phyloP scores from a whole-genome alignment of 768 basidiomycete genomes.

The Scleroderma citrinum region DNA sequence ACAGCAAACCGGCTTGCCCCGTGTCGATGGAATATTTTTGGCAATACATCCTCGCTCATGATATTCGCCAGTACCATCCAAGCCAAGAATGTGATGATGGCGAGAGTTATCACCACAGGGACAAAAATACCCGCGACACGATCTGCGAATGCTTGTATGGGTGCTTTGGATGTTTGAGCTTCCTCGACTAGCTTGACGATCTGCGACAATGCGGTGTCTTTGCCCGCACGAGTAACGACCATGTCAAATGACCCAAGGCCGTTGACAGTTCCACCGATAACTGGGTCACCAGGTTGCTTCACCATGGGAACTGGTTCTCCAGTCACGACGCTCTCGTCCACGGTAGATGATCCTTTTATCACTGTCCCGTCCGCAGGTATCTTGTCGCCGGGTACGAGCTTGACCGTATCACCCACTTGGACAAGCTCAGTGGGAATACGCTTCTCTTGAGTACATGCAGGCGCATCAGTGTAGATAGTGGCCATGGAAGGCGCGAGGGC shows the following conservation, averaged over 20 bases:
- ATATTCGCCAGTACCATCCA: slow-evolving; percentile 77
- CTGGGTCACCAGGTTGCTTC: slow-evolving; percentile 77
- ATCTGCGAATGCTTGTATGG: slow-evolving; percentile 96
- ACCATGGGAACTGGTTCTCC: slow-evolving; percentile 88
- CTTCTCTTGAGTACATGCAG: slow-evolving; percentile 77
- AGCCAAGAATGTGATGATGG: slow-evolving; percentile 68
- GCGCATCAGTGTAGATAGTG: slow-evolving; percentile 86
- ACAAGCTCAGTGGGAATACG: slow-evolving; percentile 91
- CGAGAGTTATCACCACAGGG: slow-evolving; percentile 81
- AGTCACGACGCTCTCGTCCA: slow-evolving; percentile 96
- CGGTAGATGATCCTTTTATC: slow-evolving; percentile 73
- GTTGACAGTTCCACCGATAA: slow-evolving; percentile 97
- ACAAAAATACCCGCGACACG: slow-evolving; percentile 93
- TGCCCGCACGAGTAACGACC: slow-evolving; percentile 90
- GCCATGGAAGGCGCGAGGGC: slow-evolving; percentile 92
- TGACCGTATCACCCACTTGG: slow-evolving; percentile 88
- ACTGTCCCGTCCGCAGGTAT: slow-evolving; percentile 94
- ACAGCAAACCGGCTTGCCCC: slow-evolving; percentile 85
- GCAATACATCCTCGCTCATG: slow-evolving; percentile 53
- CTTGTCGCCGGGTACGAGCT: slow-evolving; percentile 94
- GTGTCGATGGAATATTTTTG: slow-evolving; percentile 77
- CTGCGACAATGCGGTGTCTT: slow-evolving; percentile 93
- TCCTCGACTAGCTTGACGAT: slow-evolving; percentile 97
- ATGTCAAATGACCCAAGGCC: slow-evolving; percentile 97
- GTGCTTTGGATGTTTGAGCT: slow-evolving; percentile 96